Evolutionary conservation across 441 rosid species (phyloP), one percentile per base, ranked within the genome.

Genomic region (Adansonia grandidieri): DNA sequence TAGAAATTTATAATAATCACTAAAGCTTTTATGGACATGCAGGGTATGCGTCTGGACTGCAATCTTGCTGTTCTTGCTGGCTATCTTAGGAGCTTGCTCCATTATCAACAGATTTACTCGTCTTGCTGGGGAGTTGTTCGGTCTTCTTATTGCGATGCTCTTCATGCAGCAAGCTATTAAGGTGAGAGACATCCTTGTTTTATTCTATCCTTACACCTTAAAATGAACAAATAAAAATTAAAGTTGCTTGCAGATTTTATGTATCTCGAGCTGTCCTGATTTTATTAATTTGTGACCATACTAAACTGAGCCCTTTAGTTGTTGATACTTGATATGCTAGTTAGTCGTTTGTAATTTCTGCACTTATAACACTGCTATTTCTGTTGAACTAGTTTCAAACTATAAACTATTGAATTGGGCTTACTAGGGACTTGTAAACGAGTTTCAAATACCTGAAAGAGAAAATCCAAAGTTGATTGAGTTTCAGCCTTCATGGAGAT

Each of bases 11-110:
- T 24, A 24, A 24, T 24, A 24, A 24, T 24, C 28, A 1, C 28
- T 24, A 24, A 24, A 24, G 28, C 28, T 24, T 24, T 24, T 24
- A 24, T 24, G 28, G 28, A 24, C 14, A 2, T 64, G 69, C 86
- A 91, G 92, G 94, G 91, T 91, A 57, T 89, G 92, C 78, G 82
- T 89, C 81, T 91, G 94, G 94, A 91, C 94, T 24, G 92, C 92
- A 66, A 51, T 86, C 68, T 81, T 91, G 85, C 81, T 91, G 80
- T 88, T 91, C 88, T 78, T 89, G 62, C 79, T 91, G 80, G 91
- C 92, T 77, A 65, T 89, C 79, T 80, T 89, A 20, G 91, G 91
- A 42, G 94, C 94, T 80, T 88, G 92, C 81, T 82, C 88, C 37
- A 89, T 91, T 65, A 91, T 91, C 83, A 91, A 81, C 81, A 83